phyloP scores from a whole-genome alignment of 2,329 filamentous ascomycete species.

The Tolypocladium paradoxum region DNA sequence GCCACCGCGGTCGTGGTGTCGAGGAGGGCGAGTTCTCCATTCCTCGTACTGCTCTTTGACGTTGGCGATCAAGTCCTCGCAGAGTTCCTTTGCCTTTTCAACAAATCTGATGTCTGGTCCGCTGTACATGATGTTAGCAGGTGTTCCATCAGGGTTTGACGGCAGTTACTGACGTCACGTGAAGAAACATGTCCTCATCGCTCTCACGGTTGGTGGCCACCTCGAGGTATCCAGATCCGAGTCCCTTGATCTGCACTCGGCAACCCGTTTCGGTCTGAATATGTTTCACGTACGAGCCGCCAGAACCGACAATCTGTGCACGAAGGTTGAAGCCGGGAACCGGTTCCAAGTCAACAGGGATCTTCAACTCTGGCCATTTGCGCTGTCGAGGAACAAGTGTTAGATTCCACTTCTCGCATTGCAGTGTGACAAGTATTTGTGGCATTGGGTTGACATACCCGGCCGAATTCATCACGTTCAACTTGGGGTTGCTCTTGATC shows the following conservation, averaged over 20 bases:
- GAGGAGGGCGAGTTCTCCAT: conserved; percentile 74
- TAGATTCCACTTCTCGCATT: background rate
- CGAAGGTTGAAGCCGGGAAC: conserved; percentile 92
- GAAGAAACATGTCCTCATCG: conserved; percentile 92
- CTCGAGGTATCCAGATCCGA: conserved; percentile 89
- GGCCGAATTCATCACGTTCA: conserved; percentile 82
- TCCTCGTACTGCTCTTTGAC: conserved; percentile 84
- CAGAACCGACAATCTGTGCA: conserved; percentile 89
- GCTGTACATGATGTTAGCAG: conserved; percentile 31
- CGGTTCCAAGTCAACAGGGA: conserved; percentile 81
- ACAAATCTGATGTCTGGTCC: conserved; percentile 84
- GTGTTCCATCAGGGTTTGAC: background rate
- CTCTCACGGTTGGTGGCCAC: conserved; percentile 79
- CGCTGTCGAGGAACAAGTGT: conserved; percentile 42
- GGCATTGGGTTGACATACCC: conserved; percentile 42
- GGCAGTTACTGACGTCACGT: conserved; percentile 64
- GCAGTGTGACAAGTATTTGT: background rate
- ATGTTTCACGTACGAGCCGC: conserved; percentile 93
- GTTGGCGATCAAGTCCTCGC: conserved; percentile 75
- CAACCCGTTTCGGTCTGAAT: conserved; percentile 94
- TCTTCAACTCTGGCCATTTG: conserved; percentile 98
- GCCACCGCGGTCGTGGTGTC: conserved; percentile 40
- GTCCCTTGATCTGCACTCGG: conserved; percentile 95
- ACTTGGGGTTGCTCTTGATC: conserved; percentile 61
- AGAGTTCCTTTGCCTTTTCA: conserved; percentile 75